Evolutionary conservation across 352 stramenopile species (phyloP).

Genomic region (Pythium insidiosum): DNA sequence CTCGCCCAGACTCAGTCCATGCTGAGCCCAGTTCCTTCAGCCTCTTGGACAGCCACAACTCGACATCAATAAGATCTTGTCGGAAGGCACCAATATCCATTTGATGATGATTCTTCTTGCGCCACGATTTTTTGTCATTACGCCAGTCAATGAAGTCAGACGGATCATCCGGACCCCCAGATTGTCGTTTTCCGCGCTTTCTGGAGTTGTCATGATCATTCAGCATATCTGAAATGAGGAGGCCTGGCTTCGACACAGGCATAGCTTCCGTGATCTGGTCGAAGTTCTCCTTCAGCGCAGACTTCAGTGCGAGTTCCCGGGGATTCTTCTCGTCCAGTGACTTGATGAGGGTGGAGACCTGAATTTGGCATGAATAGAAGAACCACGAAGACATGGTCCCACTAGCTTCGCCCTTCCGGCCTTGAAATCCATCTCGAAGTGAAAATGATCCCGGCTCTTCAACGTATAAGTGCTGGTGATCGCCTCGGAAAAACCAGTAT

Average conservation of each 20-base stretch:
- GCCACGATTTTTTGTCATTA: slow-evolving; percentile 46
- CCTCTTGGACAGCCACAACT: slow-evolving; percentile 53
- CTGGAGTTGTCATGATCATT: slow-evolving; percentile 45
- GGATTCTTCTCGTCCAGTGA: slow-evolving; percentile 40
- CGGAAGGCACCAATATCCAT: slow-evolving; percentile 43
- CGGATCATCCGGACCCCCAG: slow-evolving; percentile 3
- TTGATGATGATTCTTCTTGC: slow-evolving; percentile 30
- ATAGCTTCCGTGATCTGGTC: slow-evolving; percentile 50
- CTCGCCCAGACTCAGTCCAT: slow-evolving; percentile 41
- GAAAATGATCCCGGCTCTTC: slow-evolving; percentile 43
- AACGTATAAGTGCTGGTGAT: slow-evolving; percentile 59
- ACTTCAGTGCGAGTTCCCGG: slow-evolving; percentile 38
- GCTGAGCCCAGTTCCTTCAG: slow-evolving; percentile 52
- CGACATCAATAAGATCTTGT: slow-evolving; percentile 42
- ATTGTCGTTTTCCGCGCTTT: slow-evolving; percentile 26
- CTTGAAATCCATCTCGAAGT: slow-evolving; percentile 40
- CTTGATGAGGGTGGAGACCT: slow-evolving; percentile 52
- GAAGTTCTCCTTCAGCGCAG: slow-evolving; percentile 52
- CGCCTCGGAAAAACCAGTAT: slow-evolving; percentile 75
- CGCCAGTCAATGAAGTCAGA: slow-evolving; percentile 44
- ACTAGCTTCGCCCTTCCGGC: slow-evolving; percentile 1
- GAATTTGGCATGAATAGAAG: slow-evolving; percentile 51
- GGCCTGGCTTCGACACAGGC: slow-evolving; percentile 57
- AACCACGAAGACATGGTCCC: slow-evolving; percentile 28
- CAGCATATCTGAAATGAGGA: slow-evolving; percentile 68